Conservation (phyloP, 1,284 basidiomycete genomes). For the Ceratobasidium sp. region DNA sequence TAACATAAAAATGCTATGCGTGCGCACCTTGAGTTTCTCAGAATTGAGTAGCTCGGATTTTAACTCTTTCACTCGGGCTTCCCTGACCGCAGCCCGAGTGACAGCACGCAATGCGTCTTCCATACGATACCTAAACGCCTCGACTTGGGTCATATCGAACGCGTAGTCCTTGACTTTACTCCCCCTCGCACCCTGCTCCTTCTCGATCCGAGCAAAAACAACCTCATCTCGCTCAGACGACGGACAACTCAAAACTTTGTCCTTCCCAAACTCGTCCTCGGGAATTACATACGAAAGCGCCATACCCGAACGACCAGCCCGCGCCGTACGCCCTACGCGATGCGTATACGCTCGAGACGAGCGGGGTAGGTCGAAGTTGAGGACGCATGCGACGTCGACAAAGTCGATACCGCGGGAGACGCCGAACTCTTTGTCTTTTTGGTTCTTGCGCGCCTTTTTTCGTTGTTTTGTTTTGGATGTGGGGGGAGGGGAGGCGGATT, state of each 20-base stretch:
- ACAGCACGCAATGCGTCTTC: slow-evolving; percentile 94
- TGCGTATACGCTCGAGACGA: slow-evolving; percentile 95
- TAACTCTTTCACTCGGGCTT: slow-evolving; percentile 94
- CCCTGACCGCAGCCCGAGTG: slow-evolving; percentile 87
- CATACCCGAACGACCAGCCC: slow-evolving; percentile 94
- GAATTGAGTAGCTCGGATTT: slow-evolving; percentile 95
- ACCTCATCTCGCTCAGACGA: slow-evolving; percentile 81
- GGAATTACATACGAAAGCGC: slow-evolving; percentile 93
- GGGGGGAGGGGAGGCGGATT: slow-evolving; percentile 47
- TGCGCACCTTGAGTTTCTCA: slow-evolving; percentile 92
- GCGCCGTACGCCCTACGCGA: slow-evolving; percentile 95
- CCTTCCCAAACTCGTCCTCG: slow-evolving; percentile 79
- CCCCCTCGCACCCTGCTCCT: slow-evolving; percentile 77
- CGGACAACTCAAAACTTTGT: slow-evolving; percentile 72
- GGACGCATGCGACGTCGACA: slow-evolving; percentile 95
- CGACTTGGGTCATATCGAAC: slow-evolving; percentile 94
- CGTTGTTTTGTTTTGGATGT: slow-evolving; percentile 51
- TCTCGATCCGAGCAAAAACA: slow-evolving; percentile 84
- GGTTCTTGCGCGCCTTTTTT: slow-evolving; percentile 51
- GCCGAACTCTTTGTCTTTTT: slow-evolving; percentile 85
- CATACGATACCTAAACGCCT: slow-evolving; percentile 99
- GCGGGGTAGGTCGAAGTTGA: slow-evolving; percentile 97
- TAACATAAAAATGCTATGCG: slow-evolving; percentile 2
- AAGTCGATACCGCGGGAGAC: slow-evolving; percentile 98
- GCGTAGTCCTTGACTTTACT: slow-evolving; percentile 91